Evolutionary conservation across 371 early-diverging fungal genomes (phyloP), one percentile per base, ranked within the genome.

Genomic region (Mortierella sp.): DNA sequence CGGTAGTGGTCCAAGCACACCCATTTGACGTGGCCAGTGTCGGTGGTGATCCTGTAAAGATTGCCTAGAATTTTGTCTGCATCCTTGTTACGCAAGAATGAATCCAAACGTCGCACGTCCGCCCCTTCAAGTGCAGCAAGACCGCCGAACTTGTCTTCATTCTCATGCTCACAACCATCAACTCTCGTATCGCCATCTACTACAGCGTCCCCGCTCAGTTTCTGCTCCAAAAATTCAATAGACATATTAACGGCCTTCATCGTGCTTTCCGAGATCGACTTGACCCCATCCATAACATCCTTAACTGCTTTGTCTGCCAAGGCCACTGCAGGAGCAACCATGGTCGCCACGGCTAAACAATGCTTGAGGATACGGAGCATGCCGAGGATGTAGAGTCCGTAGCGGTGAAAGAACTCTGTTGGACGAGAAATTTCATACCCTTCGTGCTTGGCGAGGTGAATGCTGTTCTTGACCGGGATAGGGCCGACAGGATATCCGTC

Each of bases 1-100:
- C 74, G 77, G 44, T 77, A 81, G 28, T 81, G 81, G 19, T 81
- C 71, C 14, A 81, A 26, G 55, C 81, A 81, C 2, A 81, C 81
- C 81, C 81, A 81, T 50, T 81, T 81, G 71, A 77, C 77, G 38
- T 81, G 77, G 0, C 81, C 81, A 0, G 57, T 47, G 31, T 19
- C 24, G 19, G 77, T 77, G 70, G 74, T 70, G 54, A 71, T 74
- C 9, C 81, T 31, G 74, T 81, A 76, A 6, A 81, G 75, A 21
- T 77, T 77, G 50, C 77, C 81, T 0, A 77, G 63, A 19, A 71
- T 60, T 24, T 63, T 72, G 31, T 48, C 74, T 11, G 45, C 21
- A 34, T 77, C 76, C 44, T 55, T 68, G 63, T 38, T 58, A 0
- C 38, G 28, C 42, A 81, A 21, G 38, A 58, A 77, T 10, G 74